A percentile compares a stretch with the other conserved stretches of the same genome.
These are phyloP conservation scores for Sedum album DNA, from an alignment of 164 flowering plant genomes.

Conservation along the genomic window DNA sequence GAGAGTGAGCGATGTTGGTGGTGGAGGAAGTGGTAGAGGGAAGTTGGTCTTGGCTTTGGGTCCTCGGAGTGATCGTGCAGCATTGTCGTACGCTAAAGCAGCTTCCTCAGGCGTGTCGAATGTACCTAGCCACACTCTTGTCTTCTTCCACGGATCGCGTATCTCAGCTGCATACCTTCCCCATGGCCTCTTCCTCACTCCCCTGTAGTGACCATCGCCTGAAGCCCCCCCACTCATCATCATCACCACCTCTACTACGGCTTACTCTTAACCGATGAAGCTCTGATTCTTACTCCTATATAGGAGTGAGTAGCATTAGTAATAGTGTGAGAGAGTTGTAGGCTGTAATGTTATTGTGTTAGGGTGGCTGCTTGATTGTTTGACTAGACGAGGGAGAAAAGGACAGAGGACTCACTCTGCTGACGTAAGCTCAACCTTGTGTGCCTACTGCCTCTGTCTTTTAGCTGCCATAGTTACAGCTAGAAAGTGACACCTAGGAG, in stretches of 20 bases:
- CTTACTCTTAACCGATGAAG: too few species aligned
- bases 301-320: too few species aligned
- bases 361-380: background rate
- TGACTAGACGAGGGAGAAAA: background rate
- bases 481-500: background rate
- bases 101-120: slow-evolving; percentile 6
- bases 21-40: background rate
- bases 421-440: background rate
- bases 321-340: background rate
- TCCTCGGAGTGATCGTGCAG: background rate
- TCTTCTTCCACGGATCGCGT: slow-evolving; percentile 3
- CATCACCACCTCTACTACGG: too few species aligned
- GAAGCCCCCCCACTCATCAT: background rate
- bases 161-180: slow-evolving; percentile 1
- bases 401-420: slow-evolving; percentile 1
- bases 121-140: background rate
- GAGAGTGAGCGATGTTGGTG: slow-evolving; percentile 19
- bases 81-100: slow-evolving; percentile 1
- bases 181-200: slow-evolving; percentile 3
- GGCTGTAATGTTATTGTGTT: background rate
- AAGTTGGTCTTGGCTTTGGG: slow-evolving; percentile 3
- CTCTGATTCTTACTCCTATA: too few species aligned
- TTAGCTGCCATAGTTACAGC: background rate
- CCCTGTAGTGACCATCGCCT: background rate
- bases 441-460: background rate